These are phyloP conservation scores for Dictyostelium brefeldianum DNA, from an alignment of 78 protist species.

Conservation along the genomic window DNA sequence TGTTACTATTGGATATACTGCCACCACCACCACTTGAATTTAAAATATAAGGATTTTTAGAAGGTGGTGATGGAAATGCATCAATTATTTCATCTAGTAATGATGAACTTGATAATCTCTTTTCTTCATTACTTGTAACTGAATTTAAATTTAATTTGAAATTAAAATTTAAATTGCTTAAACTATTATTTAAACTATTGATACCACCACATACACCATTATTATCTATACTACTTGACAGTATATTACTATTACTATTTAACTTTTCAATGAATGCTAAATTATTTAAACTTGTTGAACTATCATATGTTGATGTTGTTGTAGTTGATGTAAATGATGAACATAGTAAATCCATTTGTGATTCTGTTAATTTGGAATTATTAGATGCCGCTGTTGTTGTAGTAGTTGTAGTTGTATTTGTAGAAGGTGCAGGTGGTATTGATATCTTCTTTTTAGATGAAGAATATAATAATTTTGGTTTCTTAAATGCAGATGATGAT, in stretches of 20 bases:
- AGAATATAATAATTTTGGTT: constrained; percentile 6
- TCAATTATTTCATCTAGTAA: constrained; percentile 58
- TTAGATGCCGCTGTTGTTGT: not conserved
- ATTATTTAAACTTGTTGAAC: not conserved
- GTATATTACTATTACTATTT: not conserved
- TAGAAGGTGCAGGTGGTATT: not conserved
- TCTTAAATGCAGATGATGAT: not conserved
- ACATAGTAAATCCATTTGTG: not conserved
- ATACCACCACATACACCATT: not conserved
- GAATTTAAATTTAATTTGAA: not conserved
- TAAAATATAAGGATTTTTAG: not conserved
- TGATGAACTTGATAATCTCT: not conserved
- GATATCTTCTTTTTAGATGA: not conserved
- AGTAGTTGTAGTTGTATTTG: not conserved
- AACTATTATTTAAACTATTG: not conserved
- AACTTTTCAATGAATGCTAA: not conserved
- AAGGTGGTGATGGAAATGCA: constrained; percentile 78
- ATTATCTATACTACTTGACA: not conserved
- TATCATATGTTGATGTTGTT: not conserved
- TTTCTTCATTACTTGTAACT: not conserved
- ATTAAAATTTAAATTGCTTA: not conserved
- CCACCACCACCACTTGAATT: not conserved
- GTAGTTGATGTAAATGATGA: not conserved
- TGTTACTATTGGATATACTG: not conserved
- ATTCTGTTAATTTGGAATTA: not conserved